Evolutionary conservation across 257 asterid species (phyloP).

Genomic region (Vinca minor): DNA sequence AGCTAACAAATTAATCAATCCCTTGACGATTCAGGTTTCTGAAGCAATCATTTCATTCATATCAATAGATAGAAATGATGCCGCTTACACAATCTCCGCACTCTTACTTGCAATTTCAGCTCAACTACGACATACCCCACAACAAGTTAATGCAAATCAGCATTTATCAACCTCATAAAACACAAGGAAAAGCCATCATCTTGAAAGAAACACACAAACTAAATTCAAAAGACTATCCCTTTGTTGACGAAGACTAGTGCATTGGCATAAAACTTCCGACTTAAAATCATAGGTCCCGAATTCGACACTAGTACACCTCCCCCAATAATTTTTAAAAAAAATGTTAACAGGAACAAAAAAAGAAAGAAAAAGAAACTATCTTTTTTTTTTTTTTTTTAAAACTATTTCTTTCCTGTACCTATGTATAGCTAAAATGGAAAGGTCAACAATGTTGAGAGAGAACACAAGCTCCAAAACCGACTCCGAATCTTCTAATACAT

Average conservation of each 20-base stretch:
- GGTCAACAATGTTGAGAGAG: too few species aligned
- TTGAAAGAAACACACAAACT: background rate
- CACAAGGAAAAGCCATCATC: background rate
- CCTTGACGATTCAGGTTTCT: constrained; percentile 44
- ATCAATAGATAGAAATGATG: constrained; percentile 46
- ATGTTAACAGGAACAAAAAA: too few species aligned
- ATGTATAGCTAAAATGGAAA: too few species aligned
- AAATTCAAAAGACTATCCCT: too few species aligned
- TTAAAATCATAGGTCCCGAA: too few species aligned
- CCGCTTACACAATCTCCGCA: constrained; percentile 51
- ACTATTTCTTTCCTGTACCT: too few species aligned
- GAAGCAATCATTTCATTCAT: constrained; percentile 46
- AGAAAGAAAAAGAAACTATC: background rate
- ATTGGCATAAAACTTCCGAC: too few species aligned
- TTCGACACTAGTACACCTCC: too few species aligned
- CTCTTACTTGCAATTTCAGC: constrained; percentile 41
- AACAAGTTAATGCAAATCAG: constrained; percentile 4
- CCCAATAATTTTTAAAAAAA: too few species aligned
- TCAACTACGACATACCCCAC: too few species aligned
- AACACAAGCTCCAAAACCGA: too few species aligned
- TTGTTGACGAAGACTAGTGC: too few species aligned
- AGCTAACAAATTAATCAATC: constrained; percentile 37
- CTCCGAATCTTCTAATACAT: background rate
- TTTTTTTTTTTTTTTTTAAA: constrained; percentile 1
- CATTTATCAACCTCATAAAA: background rate